phyloP scores from a whole-genome alignment of 1,284 basidiomycete genomes.

The Mycena sp. region DNA sequence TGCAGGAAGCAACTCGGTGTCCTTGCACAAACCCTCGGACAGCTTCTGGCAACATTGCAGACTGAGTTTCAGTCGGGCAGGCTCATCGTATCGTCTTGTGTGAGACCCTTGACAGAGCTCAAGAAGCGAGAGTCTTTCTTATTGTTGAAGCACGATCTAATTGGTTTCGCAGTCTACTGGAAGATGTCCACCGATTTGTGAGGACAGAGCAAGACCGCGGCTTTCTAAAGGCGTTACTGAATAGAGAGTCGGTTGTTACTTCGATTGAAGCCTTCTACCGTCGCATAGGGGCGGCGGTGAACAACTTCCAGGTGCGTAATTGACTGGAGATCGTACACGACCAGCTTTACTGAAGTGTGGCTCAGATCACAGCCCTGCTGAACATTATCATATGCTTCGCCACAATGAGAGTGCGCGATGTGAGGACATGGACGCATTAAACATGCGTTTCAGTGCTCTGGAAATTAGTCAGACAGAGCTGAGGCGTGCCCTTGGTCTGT shows the following conservation, averaged over 20 bases:
- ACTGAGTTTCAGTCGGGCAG: not conserved
- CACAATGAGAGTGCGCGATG: not conserved
- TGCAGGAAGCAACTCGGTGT: not conserved
- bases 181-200: slow-evolving; percentile 6
- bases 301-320: slow-evolving; percentile 2
- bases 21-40: not conserved
- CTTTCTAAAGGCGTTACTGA: not conserved
- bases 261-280: slow-evolving; percentile 1
- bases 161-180: not conserved
- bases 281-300: not conserved
- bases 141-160: not conserved
- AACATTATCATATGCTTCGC: not conserved
- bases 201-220: not conserved
- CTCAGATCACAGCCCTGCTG: not conserved
- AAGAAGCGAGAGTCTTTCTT: not conserved
- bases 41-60: slow-evolving; percentile 1
- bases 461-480: not conserved
- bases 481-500: not conserved
- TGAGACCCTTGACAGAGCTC: not conserved
- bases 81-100: not conserved
- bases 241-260: not conserved
- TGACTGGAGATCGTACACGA: not conserved
- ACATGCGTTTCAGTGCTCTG: not conserved
- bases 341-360: not conserved
- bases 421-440: not conserved